A percentile compares a stretch with the other conserved stretches of the same genome.
These are phyloP conservation scores for Hyaloscypha finlandica DNA, from an alignment of 495 filamentous ascomycete genomes.

Conservation along the genomic window DNA sequence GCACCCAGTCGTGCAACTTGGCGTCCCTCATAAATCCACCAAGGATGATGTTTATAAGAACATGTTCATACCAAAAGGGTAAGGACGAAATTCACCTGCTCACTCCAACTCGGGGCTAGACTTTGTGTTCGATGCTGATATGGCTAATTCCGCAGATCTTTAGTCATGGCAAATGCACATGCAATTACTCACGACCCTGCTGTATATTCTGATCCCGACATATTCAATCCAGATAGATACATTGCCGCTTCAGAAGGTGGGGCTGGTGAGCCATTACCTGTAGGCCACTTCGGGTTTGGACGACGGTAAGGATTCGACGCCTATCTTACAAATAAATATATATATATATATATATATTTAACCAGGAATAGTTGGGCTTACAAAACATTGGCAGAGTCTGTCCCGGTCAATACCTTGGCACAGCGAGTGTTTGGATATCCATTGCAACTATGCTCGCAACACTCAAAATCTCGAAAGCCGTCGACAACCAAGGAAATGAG, in stretches of 20 bases:
- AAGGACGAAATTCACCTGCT: too few species aligned
- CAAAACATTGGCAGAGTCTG: neutral
- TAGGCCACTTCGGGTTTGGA: slow-evolving; percentile 8
- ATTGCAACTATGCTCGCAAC: slow-evolving; percentile 8
- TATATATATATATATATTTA: too few species aligned
- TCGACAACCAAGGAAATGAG: slow-evolving; percentile 7
- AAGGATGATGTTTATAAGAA: neutral
- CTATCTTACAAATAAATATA: too few species aligned
- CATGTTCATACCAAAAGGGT: neutral
- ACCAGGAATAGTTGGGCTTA: neutral
- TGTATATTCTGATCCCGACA: slow-evolving; percentile 42
- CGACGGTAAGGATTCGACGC: neutral
- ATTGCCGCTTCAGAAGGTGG: slow-evolving; percentile 6
- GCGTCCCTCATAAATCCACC: slow-evolving; percentile 34
- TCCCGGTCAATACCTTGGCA: slow-evolving; percentile 7
- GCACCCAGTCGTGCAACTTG: slow-evolving; percentile 22
- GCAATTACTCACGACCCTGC: slow-evolving; percentile 45
- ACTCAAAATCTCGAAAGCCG: slow-evolving; percentile 2
- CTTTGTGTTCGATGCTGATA: neutral
- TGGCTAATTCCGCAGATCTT: neutral
- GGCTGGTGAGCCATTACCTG: slow-evolving; percentile 9
- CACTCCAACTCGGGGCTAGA: too few species aligned
- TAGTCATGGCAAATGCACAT: slow-evolving; percentile 13
- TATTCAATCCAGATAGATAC: slow-evolving; percentile 48
- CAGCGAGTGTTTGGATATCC: neutral